Evolutionary conservation across 495 filamentous ascomycete genomes (phyloP).

Genomic region (Neurospora sp.): DNA sequence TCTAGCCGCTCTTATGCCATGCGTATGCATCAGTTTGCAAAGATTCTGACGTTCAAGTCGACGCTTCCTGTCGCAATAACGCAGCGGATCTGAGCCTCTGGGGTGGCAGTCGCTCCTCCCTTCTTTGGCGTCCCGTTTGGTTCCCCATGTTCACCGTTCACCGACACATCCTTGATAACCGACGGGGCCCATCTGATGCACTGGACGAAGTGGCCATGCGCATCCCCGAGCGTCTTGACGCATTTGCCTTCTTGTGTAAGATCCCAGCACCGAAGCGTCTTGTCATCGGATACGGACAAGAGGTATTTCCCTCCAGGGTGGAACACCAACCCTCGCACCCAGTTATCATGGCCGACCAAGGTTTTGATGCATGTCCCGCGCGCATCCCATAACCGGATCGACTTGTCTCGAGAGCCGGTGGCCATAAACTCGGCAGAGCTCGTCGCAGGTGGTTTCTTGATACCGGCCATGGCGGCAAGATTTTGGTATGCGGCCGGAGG

Average conservation of each 20-base stretch:
- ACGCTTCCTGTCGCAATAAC: slow-evolving; percentile 56
- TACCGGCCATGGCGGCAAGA: slow-evolving; percentile 68
- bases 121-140: slow-evolving; percentile 39
- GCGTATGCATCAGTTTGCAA: slow-evolving; percentile 36
- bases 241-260: slow-evolving; percentile 81
- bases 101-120: slow-evolving; percentile 16
- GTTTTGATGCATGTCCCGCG: slow-evolving; percentile 82
- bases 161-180: slow-evolving; percentile 48
- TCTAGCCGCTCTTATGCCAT: neutral
- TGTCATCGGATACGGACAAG: slow-evolving; percentile 77
- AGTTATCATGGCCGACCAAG: slow-evolving; percentile 88
- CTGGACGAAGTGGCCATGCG: slow-evolving; percentile 78
- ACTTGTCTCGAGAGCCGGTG: slow-evolving; percentile 85
- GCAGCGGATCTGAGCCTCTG: slow-evolving; percentile 44
- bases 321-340: slow-evolving; percentile 80
- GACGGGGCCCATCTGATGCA: slow-evolving; percentile 89
- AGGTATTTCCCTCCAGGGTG: slow-evolving; percentile 94
- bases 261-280: slow-evolving; percentile 93
- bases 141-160: slow-evolving; percentile 46
- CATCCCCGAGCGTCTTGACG: slow-evolving; percentile 71
- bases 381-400: slow-evolving; percentile 81
- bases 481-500: slow-evolving; percentile 68
- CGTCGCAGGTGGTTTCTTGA: slow-evolving; percentile 65
- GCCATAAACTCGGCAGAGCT: slow-evolving; percentile 83
- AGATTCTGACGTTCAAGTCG: slow-evolving; percentile 50